Percentiles rank a stretch among this genome's conserved stretches.
Evolutionary conservation across 352 stramenopile genomes (phyloP).

Genomic region (Phytopythium delawarense): DNA sequence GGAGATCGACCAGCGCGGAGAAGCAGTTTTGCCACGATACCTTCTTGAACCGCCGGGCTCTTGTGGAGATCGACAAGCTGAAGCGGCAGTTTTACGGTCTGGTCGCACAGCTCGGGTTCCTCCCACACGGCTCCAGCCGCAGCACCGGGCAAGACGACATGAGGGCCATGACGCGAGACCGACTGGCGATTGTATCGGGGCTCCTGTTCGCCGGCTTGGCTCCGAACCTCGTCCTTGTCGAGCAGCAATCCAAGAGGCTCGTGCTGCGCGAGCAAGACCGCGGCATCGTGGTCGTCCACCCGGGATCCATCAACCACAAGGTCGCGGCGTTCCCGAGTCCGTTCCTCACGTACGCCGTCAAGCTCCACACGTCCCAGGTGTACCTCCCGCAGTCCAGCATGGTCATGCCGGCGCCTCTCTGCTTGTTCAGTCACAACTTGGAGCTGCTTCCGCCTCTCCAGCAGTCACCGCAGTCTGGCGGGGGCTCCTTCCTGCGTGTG

Average conservation of each 20-base stretch:
- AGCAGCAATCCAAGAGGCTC: conserved; percentile 26
- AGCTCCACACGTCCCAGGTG: conserved; percentile 82
- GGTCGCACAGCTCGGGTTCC: conserved; percentile 65
- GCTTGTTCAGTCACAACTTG: conserved; percentile 65
- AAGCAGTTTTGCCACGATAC: conserved; percentile 67
- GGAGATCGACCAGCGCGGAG: conserved; percentile 22
- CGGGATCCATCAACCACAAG: conserved; percentile 75
- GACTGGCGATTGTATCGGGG: conserved; percentile 53
- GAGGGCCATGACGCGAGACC: conserved; percentile 38
- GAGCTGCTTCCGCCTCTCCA: conserved; percentile 51
- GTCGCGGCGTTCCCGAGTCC: conserved; percentile 38
- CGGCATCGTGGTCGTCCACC: conserved; percentile 56
- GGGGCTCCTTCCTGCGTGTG: conserved; percentile 35
- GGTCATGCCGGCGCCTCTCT: conserved; percentile 55
- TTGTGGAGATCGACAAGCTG: conserved; percentile 67
- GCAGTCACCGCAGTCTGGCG: conserved; percentile 17
- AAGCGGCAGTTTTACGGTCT: conserved; percentile 72
- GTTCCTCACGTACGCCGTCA: conserved; percentile 76
- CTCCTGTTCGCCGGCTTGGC: conserved; percentile 84
- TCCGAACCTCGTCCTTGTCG: conserved; percentile 89
- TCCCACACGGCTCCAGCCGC: conserved; percentile 14
- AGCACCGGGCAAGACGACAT: background rate
- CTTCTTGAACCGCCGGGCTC: conserved; percentile 51
- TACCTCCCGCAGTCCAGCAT: conserved; percentile 69
- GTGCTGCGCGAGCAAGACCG: conserved; percentile 44